Conservation (phyloP, 768 basidiomycete genomes). For the Dacryopinax primogenitus region DNA sequence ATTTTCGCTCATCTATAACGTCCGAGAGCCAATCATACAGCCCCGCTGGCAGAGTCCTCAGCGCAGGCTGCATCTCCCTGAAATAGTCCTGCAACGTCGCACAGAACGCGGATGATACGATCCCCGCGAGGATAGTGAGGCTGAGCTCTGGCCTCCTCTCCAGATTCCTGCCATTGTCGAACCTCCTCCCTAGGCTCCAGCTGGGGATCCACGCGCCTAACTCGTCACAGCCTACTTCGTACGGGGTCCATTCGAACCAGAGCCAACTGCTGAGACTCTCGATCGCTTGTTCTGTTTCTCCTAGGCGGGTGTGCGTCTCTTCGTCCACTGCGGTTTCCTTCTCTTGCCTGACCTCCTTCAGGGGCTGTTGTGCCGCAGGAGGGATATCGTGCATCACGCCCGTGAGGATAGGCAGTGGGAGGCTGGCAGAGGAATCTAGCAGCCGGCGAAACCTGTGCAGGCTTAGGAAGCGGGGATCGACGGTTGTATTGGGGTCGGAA, state of each 20-base stretch:
- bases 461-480: slow-evolving; percentile 21
- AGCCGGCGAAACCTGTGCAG: slow-evolving; percentile 19
- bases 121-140: slow-evolving; percentile 24
- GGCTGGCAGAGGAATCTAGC: slow-evolving; percentile 17
- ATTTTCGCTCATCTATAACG: slow-evolving; percentile 19
- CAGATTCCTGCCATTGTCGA: slow-evolving; percentile 21
- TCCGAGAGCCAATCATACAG: slow-evolving; percentile 11
- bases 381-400: slow-evolving; percentile 22
- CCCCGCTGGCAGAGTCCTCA: slow-evolving; percentile 18
- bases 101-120: not conserved
- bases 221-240: slow-evolving; percentile 22
- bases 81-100: slow-evolving; percentile 22
- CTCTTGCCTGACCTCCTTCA: not conserved
- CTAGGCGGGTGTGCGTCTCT: slow-evolving; percentile 9
- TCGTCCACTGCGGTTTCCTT: slow-evolving; percentile 16
- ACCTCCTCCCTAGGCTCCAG: slow-evolving; percentile 24
- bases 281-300: slow-evolving; percentile 14
- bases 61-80: slow-evolving; percentile 22
- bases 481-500: slow-evolving; percentile 8
- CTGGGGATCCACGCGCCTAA: slow-evolving; percentile 25
- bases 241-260: slow-evolving; percentile 27
- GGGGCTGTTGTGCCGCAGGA: slow-evolving; percentile 5
- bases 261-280: slow-evolving; percentile 18
- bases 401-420: slow-evolving; percentile 26
- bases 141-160: slow-evolving; percentile 24